Evolutionary conservation across 176 grass and related monocot genomes (phyloP).

Genomic region (Ensete ventricosum): DNA sequence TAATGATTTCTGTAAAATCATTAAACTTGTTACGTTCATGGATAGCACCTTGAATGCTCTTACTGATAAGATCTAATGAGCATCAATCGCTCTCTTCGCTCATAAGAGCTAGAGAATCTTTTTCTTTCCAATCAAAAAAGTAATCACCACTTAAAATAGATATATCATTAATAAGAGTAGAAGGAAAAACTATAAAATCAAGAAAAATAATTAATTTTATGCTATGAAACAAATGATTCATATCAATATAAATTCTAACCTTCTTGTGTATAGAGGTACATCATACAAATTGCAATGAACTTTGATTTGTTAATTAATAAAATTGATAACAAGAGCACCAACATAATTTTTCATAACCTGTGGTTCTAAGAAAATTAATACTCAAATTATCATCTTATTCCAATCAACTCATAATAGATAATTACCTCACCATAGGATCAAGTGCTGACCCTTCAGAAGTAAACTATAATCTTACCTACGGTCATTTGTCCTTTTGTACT

Average conservation of each 20-base stretch:
- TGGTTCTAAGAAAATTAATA: background rate
- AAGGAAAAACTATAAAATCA: background rate
- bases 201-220: background rate
- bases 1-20: background rate
- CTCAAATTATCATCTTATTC: too few species aligned
- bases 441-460: too few species aligned
- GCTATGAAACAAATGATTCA: background rate
- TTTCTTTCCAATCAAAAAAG: background rate
- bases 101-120: background rate
- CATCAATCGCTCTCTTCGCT: too few species aligned
- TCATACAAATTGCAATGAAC: background rate
- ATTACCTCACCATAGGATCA: too few species aligned
- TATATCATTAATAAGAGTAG: background rate
- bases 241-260: background rate
- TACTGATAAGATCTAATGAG: background rate
- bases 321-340: background rate
- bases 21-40: background rate
- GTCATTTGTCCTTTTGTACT: too few species aligned
- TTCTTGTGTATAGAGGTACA: background rate
- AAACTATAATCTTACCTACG: background rate
- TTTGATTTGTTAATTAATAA: background rate
- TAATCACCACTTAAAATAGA: background rate
- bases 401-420: too few species aligned
- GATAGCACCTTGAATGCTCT: background rate
- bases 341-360: background rate